A percentile compares a stretch with the other conserved stretches of the same genome.
Evolutionary conservation across 495 filamentous ascomycete genomes (phyloP).

Genomic region (Podospora pseudoanserina): DNA sequence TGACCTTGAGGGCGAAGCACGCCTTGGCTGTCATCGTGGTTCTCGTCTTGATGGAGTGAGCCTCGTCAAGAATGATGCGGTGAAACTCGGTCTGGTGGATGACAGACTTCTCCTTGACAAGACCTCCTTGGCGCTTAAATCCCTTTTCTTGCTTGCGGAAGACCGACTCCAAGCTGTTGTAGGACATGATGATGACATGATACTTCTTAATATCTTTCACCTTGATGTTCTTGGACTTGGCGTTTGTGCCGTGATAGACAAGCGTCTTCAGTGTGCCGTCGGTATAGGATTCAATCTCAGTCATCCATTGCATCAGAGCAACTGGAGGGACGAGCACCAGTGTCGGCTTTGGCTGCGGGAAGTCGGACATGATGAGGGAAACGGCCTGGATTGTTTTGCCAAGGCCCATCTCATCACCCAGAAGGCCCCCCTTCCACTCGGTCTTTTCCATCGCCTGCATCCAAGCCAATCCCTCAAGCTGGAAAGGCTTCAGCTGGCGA

Average conservation of each 20-base stretch:
- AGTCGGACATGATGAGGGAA: constrained; percentile 95
- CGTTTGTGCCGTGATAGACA: constrained; percentile 82
- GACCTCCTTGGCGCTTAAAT: constrained; percentile 69
- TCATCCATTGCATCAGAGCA: constrained; percentile 94
- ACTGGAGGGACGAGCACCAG: constrained; percentile 92
- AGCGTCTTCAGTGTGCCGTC: constrained; percentile 83
- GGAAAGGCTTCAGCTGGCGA: constrained; percentile 82
- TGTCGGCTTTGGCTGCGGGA: constrained; percentile 72
- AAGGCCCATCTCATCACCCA: constrained; percentile 97
- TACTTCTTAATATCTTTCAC: constrained; percentile 71
- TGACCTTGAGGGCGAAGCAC: constrained; percentile 81
- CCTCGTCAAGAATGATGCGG: constrained; percentile 90
- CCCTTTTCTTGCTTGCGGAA: constrained; percentile 91
- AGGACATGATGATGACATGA: constrained; percentile 94
- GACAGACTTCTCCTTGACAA: constrained; percentile 71
- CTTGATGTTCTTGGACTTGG: constrained; percentile 70
- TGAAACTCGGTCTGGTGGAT: constrained; percentile 87
- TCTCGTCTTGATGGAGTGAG: constrained; percentile 90
- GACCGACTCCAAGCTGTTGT: constrained; percentile 87
- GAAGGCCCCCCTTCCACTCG: constrained; percentile 77
- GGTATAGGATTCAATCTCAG: constrained; percentile 89
- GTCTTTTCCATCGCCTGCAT: constrained; percentile 85
- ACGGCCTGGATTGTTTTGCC: constrained; percentile 98
- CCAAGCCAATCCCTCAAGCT: constrained; percentile 91
- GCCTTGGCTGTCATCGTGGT: constrained; percentile 88